Conservation (phyloP, 208 protist genomes). For the Leishmania amazonensis region DNA sequence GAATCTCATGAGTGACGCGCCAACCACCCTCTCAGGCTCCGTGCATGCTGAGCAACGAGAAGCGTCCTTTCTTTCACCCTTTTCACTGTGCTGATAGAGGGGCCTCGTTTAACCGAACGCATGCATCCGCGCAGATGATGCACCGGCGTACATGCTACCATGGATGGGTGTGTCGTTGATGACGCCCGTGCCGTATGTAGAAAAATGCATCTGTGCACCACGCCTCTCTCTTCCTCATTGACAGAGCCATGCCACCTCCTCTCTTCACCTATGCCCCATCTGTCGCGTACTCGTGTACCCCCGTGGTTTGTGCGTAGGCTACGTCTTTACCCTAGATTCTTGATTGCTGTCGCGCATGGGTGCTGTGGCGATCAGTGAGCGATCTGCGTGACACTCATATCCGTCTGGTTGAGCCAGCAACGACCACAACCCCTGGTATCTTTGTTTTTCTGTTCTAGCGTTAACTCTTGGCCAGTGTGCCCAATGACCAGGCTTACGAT, state of each 20-base stretch:
- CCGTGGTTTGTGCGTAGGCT: not conserved
- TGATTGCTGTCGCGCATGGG: not conserved
- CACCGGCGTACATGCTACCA: not conserved
- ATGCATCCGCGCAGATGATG: not conserved
- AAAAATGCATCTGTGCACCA: not conserved
- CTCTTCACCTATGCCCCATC: not conserved
- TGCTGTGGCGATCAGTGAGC: not conserved
- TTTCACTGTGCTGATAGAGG: not conserved
- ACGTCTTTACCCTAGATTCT: not conserved
- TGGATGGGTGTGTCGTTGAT: not conserved
- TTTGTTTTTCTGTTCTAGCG: not conserved
- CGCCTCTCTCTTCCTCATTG: not conserved
- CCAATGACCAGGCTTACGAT: conserved; percentile 47
- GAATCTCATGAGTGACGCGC: not conserved
- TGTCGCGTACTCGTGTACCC: not conserved
- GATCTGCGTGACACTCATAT: not conserved
- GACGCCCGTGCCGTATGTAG: not conserved
- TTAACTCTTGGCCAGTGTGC: not conserved
- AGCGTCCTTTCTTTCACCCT: not conserved
- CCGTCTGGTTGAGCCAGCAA: not conserved
- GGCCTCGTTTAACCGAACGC: not conserved
- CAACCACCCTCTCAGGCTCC: not conserved
- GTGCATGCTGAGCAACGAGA: not conserved
- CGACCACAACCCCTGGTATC: not conserved
- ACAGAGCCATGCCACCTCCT: not conserved